Evolutionary conservation across 495 filamentous ascomycete genomes (phyloP), one percentile per base, ranked within the genome.

Genomic region (Penicillium cinerascens): DNA sequence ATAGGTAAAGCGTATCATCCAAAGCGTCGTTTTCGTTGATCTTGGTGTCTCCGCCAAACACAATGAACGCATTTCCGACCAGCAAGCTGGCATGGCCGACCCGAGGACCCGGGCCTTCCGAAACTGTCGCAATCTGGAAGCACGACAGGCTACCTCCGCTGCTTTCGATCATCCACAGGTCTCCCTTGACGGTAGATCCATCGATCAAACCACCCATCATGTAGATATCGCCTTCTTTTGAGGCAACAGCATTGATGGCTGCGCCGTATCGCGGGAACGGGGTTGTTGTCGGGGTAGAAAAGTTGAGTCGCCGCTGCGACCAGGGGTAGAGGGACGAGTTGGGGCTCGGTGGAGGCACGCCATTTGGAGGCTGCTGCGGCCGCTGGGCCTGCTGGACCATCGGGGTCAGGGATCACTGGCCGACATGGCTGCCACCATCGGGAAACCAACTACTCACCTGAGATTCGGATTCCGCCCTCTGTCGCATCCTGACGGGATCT

Each of bases 41-140:
- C 71, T 97, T 97, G 20, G 95, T 99, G 67, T 99, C 95, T 60
- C 95, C 95, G 22, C 95, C 95, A 67, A 96, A 99, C 15, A 99
- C 93, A 58, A 99, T 99, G 63, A 97, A 99, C 1, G 95, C 95
- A 74, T 99, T 99, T 20, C 95, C 95, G 33, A 97, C 95, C 6
- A 99, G 77, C 65, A 99, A 78, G 75, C 90, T 91, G 5, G 93
- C 81, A 76, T 99, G 95, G 11, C 95, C 95, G 29, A 99, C 95
- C 74, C 95, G 82, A 2, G 95, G 92, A 5, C 95, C 93, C 0
- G 95, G 95, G 0, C 95, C 92, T 66, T 99, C 93, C 18, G 89
- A 87, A 3, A 88, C 93, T 0, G 95, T 97, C 6, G 85, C 82
- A 41, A 99, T 83, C 20, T 91, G 92, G 65, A 93, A 93, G 66